These are phyloP conservation scores for Aspergillus aculeatus DNA, from an alignment of 2,329 filamentous ascomycete species.

Conservation along the genomic window DNA sequence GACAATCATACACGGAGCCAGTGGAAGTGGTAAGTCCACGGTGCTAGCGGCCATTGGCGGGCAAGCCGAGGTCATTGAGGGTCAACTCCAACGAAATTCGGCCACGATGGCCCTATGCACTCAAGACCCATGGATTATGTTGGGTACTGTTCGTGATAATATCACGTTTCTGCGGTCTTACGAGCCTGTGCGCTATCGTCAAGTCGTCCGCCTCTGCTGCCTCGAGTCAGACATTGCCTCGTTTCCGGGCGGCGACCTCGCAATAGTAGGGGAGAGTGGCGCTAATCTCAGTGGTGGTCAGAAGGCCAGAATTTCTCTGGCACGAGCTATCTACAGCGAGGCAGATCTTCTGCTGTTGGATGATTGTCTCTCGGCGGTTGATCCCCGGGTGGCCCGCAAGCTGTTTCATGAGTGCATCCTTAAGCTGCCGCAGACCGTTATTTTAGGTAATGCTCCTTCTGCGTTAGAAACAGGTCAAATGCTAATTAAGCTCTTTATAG, in stretches of 20 bases:
- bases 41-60: neutral
- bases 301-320: conserved; percentile 59
- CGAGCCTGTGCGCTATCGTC: conserved; percentile 55
- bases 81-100: neutral
- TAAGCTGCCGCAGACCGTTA: neutral
- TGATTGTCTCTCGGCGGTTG: conserved; percentile 34
- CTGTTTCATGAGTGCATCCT: neutral
- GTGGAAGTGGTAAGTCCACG: neutral
- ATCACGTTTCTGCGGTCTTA: conserved; percentile 61
- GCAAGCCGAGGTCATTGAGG: neutral
- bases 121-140: conserved; percentile 64
- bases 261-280: conserved; percentile 61
- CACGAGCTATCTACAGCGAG: conserved; percentile 57
- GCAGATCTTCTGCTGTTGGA: conserved; percentile 56
- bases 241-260: conserved; percentile 57
- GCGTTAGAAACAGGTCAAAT: neutral
- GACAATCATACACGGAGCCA: neutral
- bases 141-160: conserved; percentile 63
- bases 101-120: conserved; percentile 41
- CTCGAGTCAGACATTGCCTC: conserved; percentile 55
- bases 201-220: conserved; percentile 60
- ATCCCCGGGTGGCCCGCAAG: neutral
- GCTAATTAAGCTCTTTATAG: neutral
- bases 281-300: conserved; percentile 63
- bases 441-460: neutral